Evolutionary conservation across 768 basidiomycete genomes (phyloP), one percentile per base, ranked within the genome.

Genomic region (Hericium rajendrae): DNA sequence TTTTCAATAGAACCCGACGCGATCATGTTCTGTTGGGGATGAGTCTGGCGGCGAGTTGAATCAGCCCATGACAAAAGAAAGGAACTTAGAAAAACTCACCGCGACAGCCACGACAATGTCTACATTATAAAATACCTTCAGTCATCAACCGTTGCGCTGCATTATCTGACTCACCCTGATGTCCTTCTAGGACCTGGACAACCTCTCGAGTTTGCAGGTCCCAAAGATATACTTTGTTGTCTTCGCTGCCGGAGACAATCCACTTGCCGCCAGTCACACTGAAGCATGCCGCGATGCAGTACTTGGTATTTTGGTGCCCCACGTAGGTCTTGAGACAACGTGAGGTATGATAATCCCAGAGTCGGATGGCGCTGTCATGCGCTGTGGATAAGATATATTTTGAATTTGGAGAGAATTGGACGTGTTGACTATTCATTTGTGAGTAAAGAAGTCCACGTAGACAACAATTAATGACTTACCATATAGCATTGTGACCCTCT

Each of bases 301-400:
- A 95, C 68, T 87, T 88, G 24, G 83, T 73, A 70, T 94, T 95
- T 15, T 73, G 72, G 67, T 95, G 93, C 1, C 93, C 91, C 4
- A 74, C 76, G 70, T 94, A 93, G 1, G 94, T 93, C 72, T 97
- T 97, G 22, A 98, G 73, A 63, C 90, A 91, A 55, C 89, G 85
- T 0, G 90, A 87, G 0, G 86, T 88, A 60, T 94, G 91, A 69
- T 93, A 95, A 66, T 97, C 91, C 94, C 95, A 97, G 4, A 99
- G 75, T 1, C 95, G 85, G 61, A 97, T 91, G 0, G 88, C 86
- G 57, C 86, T 91, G 66, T 97, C 94, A 66, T 97, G 88, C 0
- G 95, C 91, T 0, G 93, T 91, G 1, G 93, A 93, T 53, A 99
- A 79, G 54, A 99, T 88, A 71, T 92, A 94, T 71, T 90, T 91